These are phyloP conservation scores for Sclerotinia trifoliorum DNA, from an alignment of 2,329 filamentous ascomycete species.

Conservation along the genomic window DNA sequence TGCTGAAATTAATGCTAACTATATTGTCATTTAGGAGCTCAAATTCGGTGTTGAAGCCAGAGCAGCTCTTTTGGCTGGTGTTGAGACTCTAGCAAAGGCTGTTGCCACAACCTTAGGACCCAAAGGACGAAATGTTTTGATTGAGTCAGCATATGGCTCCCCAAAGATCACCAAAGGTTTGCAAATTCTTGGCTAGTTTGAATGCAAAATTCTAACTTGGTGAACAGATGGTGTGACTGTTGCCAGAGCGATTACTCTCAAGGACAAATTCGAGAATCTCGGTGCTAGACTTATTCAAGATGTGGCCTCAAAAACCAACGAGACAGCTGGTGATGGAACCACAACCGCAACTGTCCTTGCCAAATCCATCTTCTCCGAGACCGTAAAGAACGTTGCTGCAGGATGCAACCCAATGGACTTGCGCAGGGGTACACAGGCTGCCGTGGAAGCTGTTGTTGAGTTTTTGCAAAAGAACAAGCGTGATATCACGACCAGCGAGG, in stretches of 20 bases:
- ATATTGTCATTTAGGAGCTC: slow-evolving; percentile 66
- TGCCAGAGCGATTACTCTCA: slow-evolving; percentile 82
- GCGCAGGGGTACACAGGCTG: slow-evolving; percentile 92
- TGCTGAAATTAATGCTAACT: not conserved
- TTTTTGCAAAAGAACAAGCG: slow-evolving; percentile 95
- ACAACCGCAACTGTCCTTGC: slow-evolving; percentile 97
- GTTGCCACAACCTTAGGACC: slow-evolving; percentile 95
- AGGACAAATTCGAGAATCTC: slow-evolving; percentile 99
- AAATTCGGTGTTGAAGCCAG: slow-evolving; percentile 97
- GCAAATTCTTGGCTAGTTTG: slow-evolving; percentile 33
- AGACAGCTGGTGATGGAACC: slow-evolving; percentile 96
- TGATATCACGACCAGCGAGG: slow-evolving; percentile 94
- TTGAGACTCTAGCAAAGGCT: slow-evolving; percentile 94
- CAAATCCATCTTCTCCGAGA: slow-evolving; percentile 98
- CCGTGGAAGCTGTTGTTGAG: slow-evolving; percentile 90
- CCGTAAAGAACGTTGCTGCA: slow-evolving; percentile 98
- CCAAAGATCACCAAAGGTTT: slow-evolving; percentile 99
- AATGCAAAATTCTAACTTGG: not conserved
- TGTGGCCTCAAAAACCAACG: slow-evolving; percentile 98
- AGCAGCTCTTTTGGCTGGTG: slow-evolving; percentile 84
- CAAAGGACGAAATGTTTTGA: slow-evolving; percentile 97
- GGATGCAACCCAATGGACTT: slow-evolving; percentile 99
- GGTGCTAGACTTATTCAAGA: slow-evolving; percentile 95
- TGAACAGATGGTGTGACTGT: slow-evolving; percentile 78
- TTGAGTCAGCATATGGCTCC: slow-evolving; percentile 97